Base-by-base conservation (phyloP, 1,284 basidiomycete genomes). In the Pisolithus thermaeus region DNA sequence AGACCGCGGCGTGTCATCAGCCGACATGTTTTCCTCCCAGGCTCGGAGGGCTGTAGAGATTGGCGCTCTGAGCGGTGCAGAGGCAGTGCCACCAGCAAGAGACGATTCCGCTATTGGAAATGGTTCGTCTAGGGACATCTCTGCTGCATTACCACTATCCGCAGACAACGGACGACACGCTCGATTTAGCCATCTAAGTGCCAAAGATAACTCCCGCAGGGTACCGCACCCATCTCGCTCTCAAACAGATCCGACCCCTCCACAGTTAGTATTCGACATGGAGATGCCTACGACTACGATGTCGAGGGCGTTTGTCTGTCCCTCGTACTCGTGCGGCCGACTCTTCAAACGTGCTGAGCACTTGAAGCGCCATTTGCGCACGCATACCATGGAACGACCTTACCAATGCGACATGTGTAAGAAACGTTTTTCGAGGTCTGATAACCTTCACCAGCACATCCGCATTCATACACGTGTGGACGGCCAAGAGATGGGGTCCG, bases 301-400 rank as follows among this genome's bases (percentile, higher is more conserved):
- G 61, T 76, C 77, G 30, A 88, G 84, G 65, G 83, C 81, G 11
- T 92, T 83, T 62, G 78, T 83, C 42, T 93, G 90, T 67, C 89
- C 89, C 23, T 75, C 91, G 1, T 83, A 80, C 64, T 86, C 86
- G 7, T 95, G 92, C 65, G 83, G 86, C 4, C 76, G 87, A 55
- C 72, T 87, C 55, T 96, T 94, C 80, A 93, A 92, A 75, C 81
- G 90, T 7, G 82, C 88, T 73, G 92, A 95, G 65, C 91, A 95
- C 64, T 75, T 95, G 57, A 90, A 89, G 70, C 73, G 91, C 39
- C 92, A 96, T 68, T 71, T 92, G 35, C 78, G 90, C 50, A 92
- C 90, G n/a, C 92, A 95, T 65, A 93, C 91, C 38, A 79, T 90
- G 76, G 92, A 94, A 68, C 74, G 85, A 43, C 92, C 92, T 0